Conservation (phyloP, 345 rosid genomes). For the Sisymbrium altissimum region DNA sequence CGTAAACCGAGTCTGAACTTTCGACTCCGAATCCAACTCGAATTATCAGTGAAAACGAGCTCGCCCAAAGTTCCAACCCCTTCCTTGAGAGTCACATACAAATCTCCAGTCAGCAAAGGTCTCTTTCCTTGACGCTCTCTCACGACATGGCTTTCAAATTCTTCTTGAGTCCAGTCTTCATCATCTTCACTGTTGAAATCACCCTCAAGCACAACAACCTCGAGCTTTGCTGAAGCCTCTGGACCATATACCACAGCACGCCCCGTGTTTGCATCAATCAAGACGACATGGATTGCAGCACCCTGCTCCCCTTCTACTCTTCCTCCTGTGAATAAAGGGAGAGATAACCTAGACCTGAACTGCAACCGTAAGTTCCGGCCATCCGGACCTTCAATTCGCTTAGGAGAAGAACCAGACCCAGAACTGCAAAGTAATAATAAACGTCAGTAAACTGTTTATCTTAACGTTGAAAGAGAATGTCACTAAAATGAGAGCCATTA, state of each 20-base stretch:
- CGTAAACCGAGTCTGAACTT: slow-evolving; percentile 92
- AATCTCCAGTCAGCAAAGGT: slow-evolving; percentile 82
- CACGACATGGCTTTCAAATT: slow-evolving; percentile 88
- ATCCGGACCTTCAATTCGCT: slow-evolving; percentile 84
- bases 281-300: slow-evolving; percentile 81
- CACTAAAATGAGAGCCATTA: background rate
- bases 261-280: slow-evolving; percentile 65
- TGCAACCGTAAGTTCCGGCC: slow-evolving; percentile 72
- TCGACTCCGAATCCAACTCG: slow-evolving; percentile 98
- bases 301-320: slow-evolving; percentile 99
- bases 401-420: slow-evolving; percentile 82
- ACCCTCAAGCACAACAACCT: slow-evolving; percentile 92
- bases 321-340: slow-evolving; percentile 97
- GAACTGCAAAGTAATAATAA: slow-evolving; percentile 23
- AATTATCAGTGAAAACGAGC: slow-evolving; percentile 87
- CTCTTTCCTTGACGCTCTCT: slow-evolving; percentile 98
- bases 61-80: slow-evolving; percentile 97
- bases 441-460: background rate
- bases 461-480: background rate
- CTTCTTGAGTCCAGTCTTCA: slow-evolving; percentile 89
- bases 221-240: slow-evolving; percentile 75
- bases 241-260: slow-evolving; percentile 76
- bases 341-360: slow-evolving; percentile 87
- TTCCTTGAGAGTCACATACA: slow-evolving; percentile 89
- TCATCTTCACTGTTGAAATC: slow-evolving; percentile 91